Base-by-base conservation (phyloP, 2,329 filamentous ascomycete genomes). In the Xylaria sp. region DNA sequence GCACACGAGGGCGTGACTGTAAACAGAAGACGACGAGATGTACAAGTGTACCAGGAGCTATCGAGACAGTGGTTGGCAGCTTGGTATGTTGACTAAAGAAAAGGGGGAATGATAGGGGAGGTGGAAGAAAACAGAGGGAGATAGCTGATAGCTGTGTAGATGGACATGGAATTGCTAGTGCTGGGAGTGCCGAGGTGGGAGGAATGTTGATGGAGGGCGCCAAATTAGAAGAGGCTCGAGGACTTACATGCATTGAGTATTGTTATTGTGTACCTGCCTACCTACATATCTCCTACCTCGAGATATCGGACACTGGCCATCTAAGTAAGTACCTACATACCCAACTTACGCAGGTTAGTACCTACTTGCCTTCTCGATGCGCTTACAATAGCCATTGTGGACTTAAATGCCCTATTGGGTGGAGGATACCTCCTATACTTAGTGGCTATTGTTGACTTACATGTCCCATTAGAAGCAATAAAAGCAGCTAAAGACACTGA, bases 171-270 rank as follows among this genome's bases (percentile, higher is more conserved):
- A 5, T n/a, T 53, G 39, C 25, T 47, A 49, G 49, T 63, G 39
- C 29, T 44, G 55, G 15, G 44, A 55, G 49, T 49, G 47, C 44
- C 17, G 38, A 17, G 17, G 33, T 44, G 56, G 57, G 57, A 66
- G 59, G 66, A 68, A 68, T 68, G 66, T 47, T 66, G 44, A 22
- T n/a, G 27, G 58, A 44, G 58, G 47, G 29, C 31, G 47, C 47
- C 42, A 31, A 27, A 29, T 61, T 54, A 38, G 51, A 66, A 61
- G 56, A 57, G 45, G 38, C 39, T 25, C 9, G 2, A 57, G 36
- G 20, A 33, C 15, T 38, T 10, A 27, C 27, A 22, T 44, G 20
- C 17, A 2, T 3, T 47, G 17, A 5, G 15, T 13, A 25, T 51
- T 25, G 31, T 15, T 13, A 25, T 51, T 25, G 31, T n/a, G 54